These are phyloP conservation scores for Picea abies DNA, from an alignment of 83 land plant species.

Conservation along the genomic window DNA sequence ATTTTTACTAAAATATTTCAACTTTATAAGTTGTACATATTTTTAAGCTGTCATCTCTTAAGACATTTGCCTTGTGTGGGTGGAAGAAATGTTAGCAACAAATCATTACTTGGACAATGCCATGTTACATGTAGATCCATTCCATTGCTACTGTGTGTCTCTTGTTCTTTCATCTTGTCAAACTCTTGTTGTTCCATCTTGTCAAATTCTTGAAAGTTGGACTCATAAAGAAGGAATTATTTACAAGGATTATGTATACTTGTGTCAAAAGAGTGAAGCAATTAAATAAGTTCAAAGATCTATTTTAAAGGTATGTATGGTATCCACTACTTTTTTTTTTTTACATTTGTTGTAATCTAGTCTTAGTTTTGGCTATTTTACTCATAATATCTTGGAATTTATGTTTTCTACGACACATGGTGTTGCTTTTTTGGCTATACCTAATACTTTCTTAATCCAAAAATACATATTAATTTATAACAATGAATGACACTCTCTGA, in stretches of 20 bases:
- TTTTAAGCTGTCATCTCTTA: not conserved
- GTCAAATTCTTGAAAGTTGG: too few species aligned
- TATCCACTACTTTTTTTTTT: not conserved
- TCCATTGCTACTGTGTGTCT: conserved; percentile 76
- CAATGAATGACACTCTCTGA: too few species aligned
- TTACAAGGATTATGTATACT: too few species aligned
- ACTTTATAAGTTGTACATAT: not conserved
- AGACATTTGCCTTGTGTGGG: conserved; percentile 37
- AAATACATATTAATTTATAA: too few species aligned
- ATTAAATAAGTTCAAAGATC: conserved; percentile 62
- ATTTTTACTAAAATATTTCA: not conserved
- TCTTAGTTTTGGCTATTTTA: not conserved
- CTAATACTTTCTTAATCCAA: too few species aligned
- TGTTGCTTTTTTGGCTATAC: not conserved
- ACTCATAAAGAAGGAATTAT: too few species aligned
- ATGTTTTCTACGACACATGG: not conserved
- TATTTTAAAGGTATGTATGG: conserved; percentile 50
- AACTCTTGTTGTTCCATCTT: too few species aligned
- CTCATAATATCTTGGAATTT: not conserved
- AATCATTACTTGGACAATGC: conserved; percentile 83
- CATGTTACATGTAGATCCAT: too few species aligned
- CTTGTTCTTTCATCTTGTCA: conserved; percentile 57
- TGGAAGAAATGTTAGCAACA: conserved; percentile 66
- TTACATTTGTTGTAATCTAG: not conserved
- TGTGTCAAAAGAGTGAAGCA: conserved; percentile 66